Evolutionary conservation across 371 early-diverging fungal genomes (phyloP).

Genomic region (Mycotypha africana): DNA sequence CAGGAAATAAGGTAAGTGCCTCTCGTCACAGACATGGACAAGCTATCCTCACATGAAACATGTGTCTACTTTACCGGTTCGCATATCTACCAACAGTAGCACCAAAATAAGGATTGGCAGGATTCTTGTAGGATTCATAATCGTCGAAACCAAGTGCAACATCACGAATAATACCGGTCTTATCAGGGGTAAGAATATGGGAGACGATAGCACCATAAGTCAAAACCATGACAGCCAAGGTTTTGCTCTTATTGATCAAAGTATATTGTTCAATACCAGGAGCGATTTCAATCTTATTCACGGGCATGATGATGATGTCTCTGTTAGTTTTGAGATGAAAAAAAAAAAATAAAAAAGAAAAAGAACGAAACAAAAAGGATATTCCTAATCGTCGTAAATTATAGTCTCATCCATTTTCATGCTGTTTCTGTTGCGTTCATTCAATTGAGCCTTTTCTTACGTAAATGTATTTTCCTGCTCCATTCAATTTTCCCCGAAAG

Average conservation of each 20-base stretch:
- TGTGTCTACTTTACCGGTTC: conserved; percentile 30
- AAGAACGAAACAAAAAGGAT: neutral
- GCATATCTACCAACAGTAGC: conserved; percentile 44
- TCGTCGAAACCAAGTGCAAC: conserved; percentile 43
- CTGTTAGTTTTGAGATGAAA: neutral
- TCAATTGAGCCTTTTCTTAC: too few relatives aligned
- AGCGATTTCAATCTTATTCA: conserved; percentile 18
- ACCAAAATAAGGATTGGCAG: conserved; percentile 42
- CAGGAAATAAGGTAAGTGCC: neutral
- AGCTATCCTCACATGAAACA: too few relatives aligned
- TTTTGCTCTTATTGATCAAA: conserved; percentile 36
- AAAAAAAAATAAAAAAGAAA: conserved; percentile 1
- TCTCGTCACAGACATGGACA: too few relatives aligned
- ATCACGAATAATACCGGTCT: conserved; percentile 34
- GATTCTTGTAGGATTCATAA: conserved; percentile 31
- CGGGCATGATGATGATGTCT: conserved; percentile 6
- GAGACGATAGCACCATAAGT: conserved; percentile 41
- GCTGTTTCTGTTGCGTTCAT: too few relatives aligned
- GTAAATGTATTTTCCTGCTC: too few relatives aligned
- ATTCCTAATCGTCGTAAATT: neutral
- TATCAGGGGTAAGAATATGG: conserved; percentile 43
- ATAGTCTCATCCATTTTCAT: too few relatives aligned
- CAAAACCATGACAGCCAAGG: conserved; percentile 42
- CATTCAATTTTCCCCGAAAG: too few relatives aligned
- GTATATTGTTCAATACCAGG: conserved; percentile 42